phyloP scores from a whole-genome alignment of 2,329 filamentous ascomycete species.

The Fusarium illudens region DNA sequence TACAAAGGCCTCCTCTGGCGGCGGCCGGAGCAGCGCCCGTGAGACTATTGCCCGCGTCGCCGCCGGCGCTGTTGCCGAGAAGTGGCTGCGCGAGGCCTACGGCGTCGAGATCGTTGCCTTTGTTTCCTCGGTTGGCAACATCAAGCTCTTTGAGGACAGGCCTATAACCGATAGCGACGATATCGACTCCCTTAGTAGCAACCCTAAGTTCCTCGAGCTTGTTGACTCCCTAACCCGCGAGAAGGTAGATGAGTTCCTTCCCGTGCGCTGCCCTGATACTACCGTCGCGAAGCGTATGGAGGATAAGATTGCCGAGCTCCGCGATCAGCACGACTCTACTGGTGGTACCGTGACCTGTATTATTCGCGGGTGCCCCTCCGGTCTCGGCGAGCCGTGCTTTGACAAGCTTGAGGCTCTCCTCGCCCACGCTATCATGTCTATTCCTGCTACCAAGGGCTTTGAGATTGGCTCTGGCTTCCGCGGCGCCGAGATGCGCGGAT shows the following conservation, averaged over 20 bases:
- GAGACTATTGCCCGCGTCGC: conserved; percentile 96
- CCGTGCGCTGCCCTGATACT: conserved; percentile 83
- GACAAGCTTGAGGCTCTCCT: conserved; percentile 94
- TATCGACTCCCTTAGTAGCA: conserved; percentile 65
- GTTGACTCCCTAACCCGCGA: conserved; percentile 62
- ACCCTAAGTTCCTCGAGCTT: conserved; percentile 81
- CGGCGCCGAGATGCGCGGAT: conserved; percentile 15
- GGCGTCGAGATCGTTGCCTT: conserved; percentile 93
- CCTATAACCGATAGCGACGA: too few relatives aligned
- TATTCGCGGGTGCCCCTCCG: conserved; percentile 83
- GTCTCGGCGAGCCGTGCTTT: conserved; percentile 92
- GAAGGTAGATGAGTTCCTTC: conserved; percentile 83
- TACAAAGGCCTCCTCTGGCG: conserved; percentile 88
- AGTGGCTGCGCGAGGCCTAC: conserved; percentile 83
- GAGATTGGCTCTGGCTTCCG: conserved; percentile 95
- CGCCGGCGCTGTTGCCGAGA: conserved; percentile 91
- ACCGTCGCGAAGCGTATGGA: conserved; percentile 76
- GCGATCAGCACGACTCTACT: conserved; percentile 85
- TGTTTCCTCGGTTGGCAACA: conserved; percentile 86
- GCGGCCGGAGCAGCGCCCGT: conserved; percentile 88
- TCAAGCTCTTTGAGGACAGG: conserved; percentile 46
- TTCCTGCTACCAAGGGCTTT: conserved; percentile 95
- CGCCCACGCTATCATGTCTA: conserved; percentile 92
- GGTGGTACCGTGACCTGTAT: conserved; percentile 96
- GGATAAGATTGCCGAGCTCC: conserved; percentile 77